Conservation (phyloP, 176 grass and related monocot species). For the Cenchrus fungigraminus region DNA sequence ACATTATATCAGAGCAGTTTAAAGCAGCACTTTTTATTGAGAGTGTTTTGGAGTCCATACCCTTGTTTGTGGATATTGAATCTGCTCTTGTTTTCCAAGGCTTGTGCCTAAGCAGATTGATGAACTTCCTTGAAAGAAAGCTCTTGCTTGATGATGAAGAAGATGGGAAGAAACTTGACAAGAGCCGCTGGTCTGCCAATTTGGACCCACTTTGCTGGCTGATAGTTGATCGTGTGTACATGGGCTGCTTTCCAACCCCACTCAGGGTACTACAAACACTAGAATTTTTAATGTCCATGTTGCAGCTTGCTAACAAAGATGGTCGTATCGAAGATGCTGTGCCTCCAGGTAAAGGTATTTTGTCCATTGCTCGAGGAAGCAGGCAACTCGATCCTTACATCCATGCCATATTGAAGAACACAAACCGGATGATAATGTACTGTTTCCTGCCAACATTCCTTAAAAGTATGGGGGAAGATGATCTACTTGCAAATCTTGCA, state of each 20-base stretch:
- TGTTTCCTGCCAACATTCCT: constrained; percentile 94
- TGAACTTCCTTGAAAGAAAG: constrained; percentile 97
- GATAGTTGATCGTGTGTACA: constrained; percentile 94
- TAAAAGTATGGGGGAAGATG: constrained; percentile 86
- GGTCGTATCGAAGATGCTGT: constrained; percentile 89
- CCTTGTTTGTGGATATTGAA: constrained; percentile 88
- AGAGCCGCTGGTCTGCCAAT: constrained; percentile 89
- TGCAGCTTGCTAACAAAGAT: constrained; percentile 97
- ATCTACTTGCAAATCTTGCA: constrained; percentile 75
- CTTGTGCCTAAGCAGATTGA: constrained; percentile 94
- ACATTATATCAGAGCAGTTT: constrained; percentile 82
- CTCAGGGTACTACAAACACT: constrained; percentile 80
- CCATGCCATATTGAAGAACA: constrained; percentile 96
- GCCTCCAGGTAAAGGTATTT: constrained; percentile 89
- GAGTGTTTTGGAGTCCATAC: constrained; percentile 80
- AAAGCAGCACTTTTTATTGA: constrained; percentile 92
- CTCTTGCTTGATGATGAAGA: constrained; percentile 96
- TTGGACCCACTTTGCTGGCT: constrained; percentile 96
- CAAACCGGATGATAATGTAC: constrained; percentile 97
- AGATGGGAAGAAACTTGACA: constrained; percentile 92
- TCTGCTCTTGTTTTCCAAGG: constrained; percentile 94
- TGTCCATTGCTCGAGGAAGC: constrained; percentile 89
- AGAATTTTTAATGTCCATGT: constrained; percentile 96
- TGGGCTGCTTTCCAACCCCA: constrained; percentile 92
- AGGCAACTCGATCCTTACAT: constrained; percentile 94